A percentile compares a stretch with the other conserved stretches of the same genome.
Evolutionary conservation across 306 rosid genomes (phyloP).

Genomic region (Cucurbita argyrosperma): DNA sequence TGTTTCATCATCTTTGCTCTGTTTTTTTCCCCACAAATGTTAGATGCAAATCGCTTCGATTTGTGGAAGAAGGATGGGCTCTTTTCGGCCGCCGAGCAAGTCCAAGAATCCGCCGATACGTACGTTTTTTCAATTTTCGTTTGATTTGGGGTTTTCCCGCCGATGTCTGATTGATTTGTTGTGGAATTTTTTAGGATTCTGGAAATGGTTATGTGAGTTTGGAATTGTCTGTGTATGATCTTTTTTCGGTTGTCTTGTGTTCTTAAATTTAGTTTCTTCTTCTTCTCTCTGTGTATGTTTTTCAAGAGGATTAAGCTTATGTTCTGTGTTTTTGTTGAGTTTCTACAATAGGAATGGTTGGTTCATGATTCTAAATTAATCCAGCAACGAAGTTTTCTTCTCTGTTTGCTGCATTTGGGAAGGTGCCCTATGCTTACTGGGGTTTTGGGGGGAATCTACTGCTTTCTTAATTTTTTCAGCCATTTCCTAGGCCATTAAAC

Average conservation of each 20-base stretch:
- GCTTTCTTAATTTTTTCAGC: background rate
- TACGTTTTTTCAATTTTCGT: background rate
- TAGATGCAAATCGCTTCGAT: background rate
- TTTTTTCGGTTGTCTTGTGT: background rate
- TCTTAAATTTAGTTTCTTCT: background rate
- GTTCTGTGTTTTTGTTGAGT: background rate
- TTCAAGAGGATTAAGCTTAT: background rate
- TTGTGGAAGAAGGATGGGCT: constrained; percentile 7
- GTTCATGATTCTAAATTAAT: background rate
- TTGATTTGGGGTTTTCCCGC: background rate
- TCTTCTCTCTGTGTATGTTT: background rate
- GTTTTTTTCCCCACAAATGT: background rate
- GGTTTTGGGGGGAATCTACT: background rate
- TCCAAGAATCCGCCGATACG: constrained; percentile 8
- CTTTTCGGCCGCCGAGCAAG: constrained; percentile 6
- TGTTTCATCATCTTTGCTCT: background rate
- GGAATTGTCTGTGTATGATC: background rate
- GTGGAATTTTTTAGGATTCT: background rate
- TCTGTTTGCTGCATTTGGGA: background rate
- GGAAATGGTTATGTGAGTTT: background rate
- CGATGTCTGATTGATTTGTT: background rate
- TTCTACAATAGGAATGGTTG: background rate
- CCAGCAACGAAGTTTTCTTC: background rate
- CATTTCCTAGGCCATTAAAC: background rate
- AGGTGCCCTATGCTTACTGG: background rate